Evolutionary conservation across 208 protist genomes (phyloP).

Genomic region (Phytomonas serpens): DNA sequence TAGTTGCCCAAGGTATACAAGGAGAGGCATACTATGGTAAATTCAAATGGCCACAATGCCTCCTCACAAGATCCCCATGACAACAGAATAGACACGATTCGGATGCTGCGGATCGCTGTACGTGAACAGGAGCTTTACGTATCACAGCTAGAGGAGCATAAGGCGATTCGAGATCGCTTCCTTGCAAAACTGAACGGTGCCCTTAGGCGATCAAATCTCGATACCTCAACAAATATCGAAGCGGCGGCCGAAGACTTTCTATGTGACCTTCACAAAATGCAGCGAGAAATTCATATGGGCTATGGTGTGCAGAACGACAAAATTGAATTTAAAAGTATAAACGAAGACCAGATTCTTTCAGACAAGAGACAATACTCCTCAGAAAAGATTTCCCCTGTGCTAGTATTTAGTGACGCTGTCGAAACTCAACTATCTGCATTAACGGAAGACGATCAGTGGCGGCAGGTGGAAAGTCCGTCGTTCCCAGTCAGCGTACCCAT

Average conservation of each 20-base stretch:
- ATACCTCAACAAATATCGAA: neutral
- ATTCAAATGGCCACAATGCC: neutral
- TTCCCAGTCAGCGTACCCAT: neutral
- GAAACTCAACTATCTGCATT: neutral
- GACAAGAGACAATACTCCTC: neutral
- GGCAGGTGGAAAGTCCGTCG: neutral
- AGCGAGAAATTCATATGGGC: neutral
- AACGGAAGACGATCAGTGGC: neutral
- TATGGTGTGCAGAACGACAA: neutral
- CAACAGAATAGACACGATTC: neutral
- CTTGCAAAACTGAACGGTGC: neutral
- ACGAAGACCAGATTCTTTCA: neutral
- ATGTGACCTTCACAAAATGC: neutral
- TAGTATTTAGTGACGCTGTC: neutral
- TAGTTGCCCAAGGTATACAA: neutral
- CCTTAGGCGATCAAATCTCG: neutral
- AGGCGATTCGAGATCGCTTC: slow-evolving; percentile 13
- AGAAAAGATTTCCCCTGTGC: neutral
- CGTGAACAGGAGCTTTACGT: slow-evolving; percentile 23
- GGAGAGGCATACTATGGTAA: neutral
- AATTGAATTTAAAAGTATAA: neutral
- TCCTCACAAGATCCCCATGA: neutral
- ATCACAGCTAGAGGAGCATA: slow-evolving; percentile 17
- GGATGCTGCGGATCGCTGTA: slow-evolving; percentile 17
- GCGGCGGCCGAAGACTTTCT: neutral